phyloP scores from a whole-genome alignment of 2,329 filamentous ascomycete genomes.

The Dothistroma septosporum region DNA sequence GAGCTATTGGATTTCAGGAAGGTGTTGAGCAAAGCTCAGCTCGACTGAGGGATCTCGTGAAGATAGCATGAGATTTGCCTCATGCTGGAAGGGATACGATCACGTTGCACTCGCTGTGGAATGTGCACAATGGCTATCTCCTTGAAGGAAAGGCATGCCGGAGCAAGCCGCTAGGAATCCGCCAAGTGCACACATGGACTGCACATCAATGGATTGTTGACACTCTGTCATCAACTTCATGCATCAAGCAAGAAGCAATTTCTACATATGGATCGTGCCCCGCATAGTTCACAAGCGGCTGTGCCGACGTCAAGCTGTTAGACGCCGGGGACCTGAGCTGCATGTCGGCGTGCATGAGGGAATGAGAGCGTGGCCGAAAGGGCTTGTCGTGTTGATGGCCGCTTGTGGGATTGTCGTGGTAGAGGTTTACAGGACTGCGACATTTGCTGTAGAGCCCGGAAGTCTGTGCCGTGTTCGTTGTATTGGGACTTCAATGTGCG shows the following conservation, averaged over 20 bases:
- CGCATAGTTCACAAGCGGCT: not conserved
- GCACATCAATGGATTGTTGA: not conserved
- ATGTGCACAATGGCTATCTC: no score
- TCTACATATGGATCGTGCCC: not conserved
- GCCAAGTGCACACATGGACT: no score
- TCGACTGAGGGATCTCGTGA: slow-evolving; percentile 37
- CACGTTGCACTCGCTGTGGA: not conserved
- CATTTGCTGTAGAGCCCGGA: not conserved
- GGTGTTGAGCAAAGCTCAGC: slow-evolving; percentile 42
- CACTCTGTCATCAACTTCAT: not conserved
- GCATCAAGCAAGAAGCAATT: not conserved
- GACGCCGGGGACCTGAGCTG: not conserved
- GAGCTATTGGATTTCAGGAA: slow-evolving; percentile 46
- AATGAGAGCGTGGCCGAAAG: not conserved
- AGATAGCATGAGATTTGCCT: slow-evolving; percentile 8
- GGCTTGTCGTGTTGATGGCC: not conserved
- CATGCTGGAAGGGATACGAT: not conserved
- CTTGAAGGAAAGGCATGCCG: no score
- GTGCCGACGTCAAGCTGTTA: not conserved
- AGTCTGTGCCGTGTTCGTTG: not conserved
- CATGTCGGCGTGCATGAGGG: not conserved
- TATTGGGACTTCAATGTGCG: not conserved
- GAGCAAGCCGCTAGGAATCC: not conserved
- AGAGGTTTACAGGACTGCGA: not conserved
- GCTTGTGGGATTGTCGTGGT: not conserved